phyloP scores from a whole-genome alignment of 805 yeast genomes.

The Cyberlindnera veronae region DNA sequence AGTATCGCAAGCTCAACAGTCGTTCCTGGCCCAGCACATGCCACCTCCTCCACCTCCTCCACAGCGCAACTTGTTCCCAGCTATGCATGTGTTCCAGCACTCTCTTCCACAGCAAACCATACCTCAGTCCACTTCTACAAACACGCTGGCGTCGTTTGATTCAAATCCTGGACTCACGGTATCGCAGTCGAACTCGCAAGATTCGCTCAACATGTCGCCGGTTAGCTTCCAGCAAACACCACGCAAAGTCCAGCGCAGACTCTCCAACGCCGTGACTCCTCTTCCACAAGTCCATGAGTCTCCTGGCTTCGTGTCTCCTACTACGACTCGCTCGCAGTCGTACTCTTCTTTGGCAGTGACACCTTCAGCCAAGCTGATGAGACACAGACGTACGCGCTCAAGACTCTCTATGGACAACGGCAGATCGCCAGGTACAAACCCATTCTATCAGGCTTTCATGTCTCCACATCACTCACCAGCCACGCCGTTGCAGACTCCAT shows the following conservation, averaged over 20 bases:
- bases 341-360: constrained; percentile 4
- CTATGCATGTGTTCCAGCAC: constrained; percentile 18
- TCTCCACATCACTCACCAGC: constrained; percentile 34
- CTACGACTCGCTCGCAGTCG: constrained; percentile 8
- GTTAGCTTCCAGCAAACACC: constrained; percentile 13
- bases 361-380: constrained; percentile 9
- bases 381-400: constrained; percentile 19
- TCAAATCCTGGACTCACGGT: constrained; percentile 30
- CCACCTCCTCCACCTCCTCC: constrained; percentile 5
- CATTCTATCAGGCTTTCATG: constrained; percentile 41
- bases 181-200: constrained; percentile 24
- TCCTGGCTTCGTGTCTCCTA: constrained; percentile 10
- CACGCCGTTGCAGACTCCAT: constrained; percentile 28
- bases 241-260: constrained; percentile 5
- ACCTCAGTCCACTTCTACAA: constrained; percentile 29
- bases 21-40: constrained; percentile 10
- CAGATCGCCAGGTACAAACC: constrained; percentile 42
- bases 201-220: constrained; percentile 16
- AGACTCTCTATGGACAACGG: constrained; percentile 17
- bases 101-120: too few species aligned
- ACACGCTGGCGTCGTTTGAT: constrained; percentile 29
- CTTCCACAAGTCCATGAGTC: constrained; percentile 18
- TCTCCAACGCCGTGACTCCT: constrained; percentile 21
- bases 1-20: constrained; percentile 7
- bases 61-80: constrained; percentile 17